These are phyloP conservation scores for Sporothrix brasiliensis DNA, from an alignment of 2,329 filamentous ascomycete species.

Conservation along the genomic window DNA sequence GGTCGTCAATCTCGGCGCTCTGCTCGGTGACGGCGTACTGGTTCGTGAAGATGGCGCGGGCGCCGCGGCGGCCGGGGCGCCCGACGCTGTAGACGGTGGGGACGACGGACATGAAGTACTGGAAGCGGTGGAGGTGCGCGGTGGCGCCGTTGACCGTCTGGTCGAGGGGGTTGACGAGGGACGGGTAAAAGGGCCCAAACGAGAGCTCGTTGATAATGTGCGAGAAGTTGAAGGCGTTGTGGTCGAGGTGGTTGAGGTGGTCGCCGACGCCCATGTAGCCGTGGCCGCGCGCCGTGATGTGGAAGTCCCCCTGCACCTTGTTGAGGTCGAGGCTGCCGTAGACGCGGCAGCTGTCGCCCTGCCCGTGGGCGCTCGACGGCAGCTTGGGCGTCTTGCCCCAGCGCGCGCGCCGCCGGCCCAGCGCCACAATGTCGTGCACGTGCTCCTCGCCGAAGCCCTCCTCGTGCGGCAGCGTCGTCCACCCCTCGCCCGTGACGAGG, in stretches of 20 bases:
- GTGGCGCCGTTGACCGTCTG: slow-evolving; percentile 78
- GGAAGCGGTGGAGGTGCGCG: slow-evolving; percentile 88
- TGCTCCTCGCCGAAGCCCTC: slow-evolving; percentile 78
- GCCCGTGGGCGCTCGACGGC: slow-evolving; percentile 54
- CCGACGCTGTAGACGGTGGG: slow-evolving; percentile 86
- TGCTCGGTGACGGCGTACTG: slow-evolving; percentile 98
- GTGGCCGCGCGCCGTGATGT: slow-evolving; percentile 92
- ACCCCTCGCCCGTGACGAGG: slow-evolving; percentile 60
- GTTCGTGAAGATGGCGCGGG: slow-evolving; percentile 80
- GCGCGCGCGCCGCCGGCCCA: slow-evolving; percentile 64
- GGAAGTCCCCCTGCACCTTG: slow-evolving; percentile 97
- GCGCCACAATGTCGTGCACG: slow-evolving; percentile 84
- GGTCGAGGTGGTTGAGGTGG: slow-evolving; percentile 88
- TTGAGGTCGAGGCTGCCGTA: slow-evolving; percentile 90
- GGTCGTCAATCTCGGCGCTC: slow-evolving; percentile 69
- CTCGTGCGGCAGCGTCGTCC: slow-evolving; percentile 57
- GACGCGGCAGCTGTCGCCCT: slow-evolving; percentile 78
- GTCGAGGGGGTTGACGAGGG: slow-evolving; percentile 90
- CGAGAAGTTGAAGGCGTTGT: slow-evolving; percentile 91
- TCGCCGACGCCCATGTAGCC: slow-evolving; percentile 82
- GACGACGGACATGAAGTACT: slow-evolving; percentile 95
- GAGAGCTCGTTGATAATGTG: slow-evolving; percentile 95
- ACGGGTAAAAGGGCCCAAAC: slow-evolving; percentile 95
- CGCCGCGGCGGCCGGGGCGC: slow-evolving; percentile 43
- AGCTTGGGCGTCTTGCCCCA: slow-evolving; percentile 76